These are phyloP conservation scores for Hanseniaspora clermontiae DNA, from an alignment of 805 yeast genomes.

Conservation along the genomic window DNA sequence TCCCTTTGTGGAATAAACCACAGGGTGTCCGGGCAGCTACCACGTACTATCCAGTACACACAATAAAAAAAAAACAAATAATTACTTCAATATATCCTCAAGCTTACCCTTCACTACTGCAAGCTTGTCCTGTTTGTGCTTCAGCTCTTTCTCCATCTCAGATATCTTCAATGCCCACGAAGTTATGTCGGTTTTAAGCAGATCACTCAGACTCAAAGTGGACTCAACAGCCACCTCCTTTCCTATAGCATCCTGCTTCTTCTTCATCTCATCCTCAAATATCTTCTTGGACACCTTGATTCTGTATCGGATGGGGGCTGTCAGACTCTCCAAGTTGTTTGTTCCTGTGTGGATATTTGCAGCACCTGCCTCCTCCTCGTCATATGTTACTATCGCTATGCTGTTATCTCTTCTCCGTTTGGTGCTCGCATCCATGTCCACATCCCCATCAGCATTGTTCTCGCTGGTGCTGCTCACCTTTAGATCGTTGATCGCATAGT, in stretches of 20 bases:
- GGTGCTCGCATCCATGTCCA: neutral
- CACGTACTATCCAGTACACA: too few species aligned
- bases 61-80: neutral
- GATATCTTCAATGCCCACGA: conserved; percentile 24
- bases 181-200: conserved; percentile 21
- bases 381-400: conserved; percentile 5
- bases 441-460: neutral
- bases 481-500: conserved; percentile 9
- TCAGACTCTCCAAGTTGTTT: conserved; percentile 12
- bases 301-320: conserved; percentile 13
- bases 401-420: neutral
- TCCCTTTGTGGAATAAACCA: too few species aligned
- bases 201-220: conserved; percentile 14
- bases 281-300: conserved; percentile 5
- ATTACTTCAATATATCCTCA: neutral
- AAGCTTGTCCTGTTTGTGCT: conserved; percentile 19
- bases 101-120: conserved; percentile 15
- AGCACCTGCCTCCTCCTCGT: conserved; percentile 9
- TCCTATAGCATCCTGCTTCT: neutral
- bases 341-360: conserved; percentile 9
- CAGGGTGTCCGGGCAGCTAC: too few species aligned
- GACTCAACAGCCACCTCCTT: neutral
- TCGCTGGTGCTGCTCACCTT: neutral
- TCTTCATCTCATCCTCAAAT: neutral
- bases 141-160: conserved; percentile 21